Percentiles rank a stretch among this genome's conserved stretches.
Evolutionary conservation across 208 protist species (phyloP).

Genomic region (Histomonas meleagridis): DNA sequence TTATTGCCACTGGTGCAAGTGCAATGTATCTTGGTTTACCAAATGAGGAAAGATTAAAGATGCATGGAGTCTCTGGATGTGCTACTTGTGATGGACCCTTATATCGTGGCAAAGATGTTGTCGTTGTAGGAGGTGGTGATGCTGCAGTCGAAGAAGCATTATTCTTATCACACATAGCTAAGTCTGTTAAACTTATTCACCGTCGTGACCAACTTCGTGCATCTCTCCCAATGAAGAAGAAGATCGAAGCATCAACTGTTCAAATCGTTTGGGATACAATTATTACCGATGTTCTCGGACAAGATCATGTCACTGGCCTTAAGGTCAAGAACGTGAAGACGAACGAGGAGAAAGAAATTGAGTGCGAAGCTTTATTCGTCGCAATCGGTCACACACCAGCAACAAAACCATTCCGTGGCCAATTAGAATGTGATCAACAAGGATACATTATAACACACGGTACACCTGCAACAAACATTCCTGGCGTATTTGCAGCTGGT

Average conservation of each 20-base stretch:
- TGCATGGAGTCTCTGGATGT: constrained; percentile 61
- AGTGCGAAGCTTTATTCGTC: constrained; percentile 59
- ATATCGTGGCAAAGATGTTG: constrained; percentile 42
- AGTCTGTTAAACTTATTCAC: constrained; percentile 61
- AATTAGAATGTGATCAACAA: constrained; percentile 55
- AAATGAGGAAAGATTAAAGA: constrained; percentile 53
- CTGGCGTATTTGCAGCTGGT: constrained; percentile 65
- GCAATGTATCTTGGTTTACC: constrained; percentile 49
- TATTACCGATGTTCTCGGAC: constrained; percentile 48
- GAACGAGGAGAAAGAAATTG: constrained; percentile 39
- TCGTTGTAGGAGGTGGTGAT: constrained; percentile 61
- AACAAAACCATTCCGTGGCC: constrained; percentile 46
- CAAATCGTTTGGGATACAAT: constrained; percentile 53
- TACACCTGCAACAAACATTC: constrained; percentile 46
- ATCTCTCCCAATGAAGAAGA: constrained; percentile 61
- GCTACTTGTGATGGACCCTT: constrained; percentile 61
- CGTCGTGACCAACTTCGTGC: constrained; percentile 60
- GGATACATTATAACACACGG: constrained; percentile 57
- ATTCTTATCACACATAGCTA: constrained; percentile 55
- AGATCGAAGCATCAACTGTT: constrained; percentile 37
- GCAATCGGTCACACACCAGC: constrained; percentile 66
- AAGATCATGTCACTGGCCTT: constrained; percentile 38
- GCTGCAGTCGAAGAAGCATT: constrained; percentile 60
- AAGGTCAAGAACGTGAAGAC: constrained; percentile 42
- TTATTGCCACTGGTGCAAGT: constrained; percentile 61